Percentiles rank a stretch among this genome's conserved stretches.
phyloP scores from a whole-genome alignment of 257 asterid genomes.

The Coffea eugenioides region DNA sequence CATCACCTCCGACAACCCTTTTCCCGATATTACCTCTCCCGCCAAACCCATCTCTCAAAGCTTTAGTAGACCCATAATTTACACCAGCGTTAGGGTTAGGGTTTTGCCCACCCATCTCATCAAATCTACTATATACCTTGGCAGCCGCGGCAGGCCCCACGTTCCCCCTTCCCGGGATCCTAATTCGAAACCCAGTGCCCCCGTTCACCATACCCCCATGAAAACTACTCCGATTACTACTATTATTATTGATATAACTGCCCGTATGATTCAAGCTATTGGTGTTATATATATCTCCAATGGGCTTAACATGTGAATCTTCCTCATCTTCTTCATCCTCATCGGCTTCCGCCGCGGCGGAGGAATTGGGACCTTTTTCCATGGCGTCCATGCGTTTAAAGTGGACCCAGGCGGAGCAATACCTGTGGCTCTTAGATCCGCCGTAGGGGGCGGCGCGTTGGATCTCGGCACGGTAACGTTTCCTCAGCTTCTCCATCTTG shows the following conservation, averaged over 20 bases:
- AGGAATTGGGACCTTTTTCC: constrained; percentile 76
- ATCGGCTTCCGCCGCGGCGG: constrained; percentile 48
- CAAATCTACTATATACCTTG: constrained; percentile 37
- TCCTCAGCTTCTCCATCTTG: constrained; percentile 98
- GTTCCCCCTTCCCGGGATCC: constrained; percentile 58
- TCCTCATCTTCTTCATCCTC: constrained; percentile 48
- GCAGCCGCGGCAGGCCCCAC: constrained; percentile 27
- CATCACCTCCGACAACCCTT: constrained; percentile 23
- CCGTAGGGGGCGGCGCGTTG: constrained; percentile 82
- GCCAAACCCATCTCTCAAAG: constrained; percentile 42
- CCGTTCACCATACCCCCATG: constrained; percentile 48
- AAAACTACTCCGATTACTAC: constrained; percentile 26
- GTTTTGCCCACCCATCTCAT: constrained; percentile 40
- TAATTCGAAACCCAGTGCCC: constrained; percentile 65
- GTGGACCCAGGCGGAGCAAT: constrained; percentile 86
- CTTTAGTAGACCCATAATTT: constrained; percentile 49
- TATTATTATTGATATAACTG: constrained; percentile 19
- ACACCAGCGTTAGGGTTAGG: constrained; percentile 37
- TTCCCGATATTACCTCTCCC: constrained; percentile 21
- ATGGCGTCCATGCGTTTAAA: constrained; percentile 78
- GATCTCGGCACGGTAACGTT: constrained; percentile 88
- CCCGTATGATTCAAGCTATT: constrained; percentile 12
- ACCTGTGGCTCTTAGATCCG: constrained; percentile 53
- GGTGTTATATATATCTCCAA: constrained; percentile 50
- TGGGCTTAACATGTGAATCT: constrained; percentile 39